Evolutionary conservation across 495 filamentous ascomycete species (phyloP), one percentile per base, ranked within the genome.

Genomic region (Tuber aestivum): DNA sequence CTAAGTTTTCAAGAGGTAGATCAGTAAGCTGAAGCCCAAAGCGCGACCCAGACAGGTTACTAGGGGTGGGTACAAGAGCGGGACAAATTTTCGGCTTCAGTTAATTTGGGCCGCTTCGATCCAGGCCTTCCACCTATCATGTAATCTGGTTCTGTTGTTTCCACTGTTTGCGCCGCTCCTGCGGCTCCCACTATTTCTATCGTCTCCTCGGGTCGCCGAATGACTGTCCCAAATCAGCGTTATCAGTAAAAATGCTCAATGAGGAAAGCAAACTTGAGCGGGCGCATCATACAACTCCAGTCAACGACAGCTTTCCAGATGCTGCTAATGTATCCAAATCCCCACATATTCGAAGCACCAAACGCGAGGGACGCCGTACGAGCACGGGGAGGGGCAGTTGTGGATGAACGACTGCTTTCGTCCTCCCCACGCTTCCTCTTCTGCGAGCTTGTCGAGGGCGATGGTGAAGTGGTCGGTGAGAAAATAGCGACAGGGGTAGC

Each of bases 371-470:
- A 65, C 3, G 27, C 56, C 6, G 27, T 27, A 35, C 27, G 56
- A 18, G 56, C 27, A 18, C 56, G 56, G 16, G 27, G 56, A 35
- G 56, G 56, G 56, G 56, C 35, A 65, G 56, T 65, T 65, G 56
- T 65, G 8, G 56, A 35, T 65, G 56, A 20, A 65, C 16, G 56
- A 35, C 56, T 20, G 3, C 14, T 32, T 61, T 76, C 27, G 56
- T 16, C 56, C n/a, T 75, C 78, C 72, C 71, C 76, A 50, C 78
- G 78, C 69, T 79, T 79, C 65, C 78, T 75, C 45, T 79, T 79
- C 37, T 77, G 78, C 23, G 72, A 71, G 44, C 35, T 38, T 35
- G 77, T 76, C 35, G 72, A 79, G 42, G 78, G 70, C n/a, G 78
- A 44, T 32, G 76, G 73, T 1, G 73, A 77, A 21, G 73, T 37